phyloP scores from a whole-genome alignment of 805 yeast species.

The Saccharomycopsis fodiens region DNA sequence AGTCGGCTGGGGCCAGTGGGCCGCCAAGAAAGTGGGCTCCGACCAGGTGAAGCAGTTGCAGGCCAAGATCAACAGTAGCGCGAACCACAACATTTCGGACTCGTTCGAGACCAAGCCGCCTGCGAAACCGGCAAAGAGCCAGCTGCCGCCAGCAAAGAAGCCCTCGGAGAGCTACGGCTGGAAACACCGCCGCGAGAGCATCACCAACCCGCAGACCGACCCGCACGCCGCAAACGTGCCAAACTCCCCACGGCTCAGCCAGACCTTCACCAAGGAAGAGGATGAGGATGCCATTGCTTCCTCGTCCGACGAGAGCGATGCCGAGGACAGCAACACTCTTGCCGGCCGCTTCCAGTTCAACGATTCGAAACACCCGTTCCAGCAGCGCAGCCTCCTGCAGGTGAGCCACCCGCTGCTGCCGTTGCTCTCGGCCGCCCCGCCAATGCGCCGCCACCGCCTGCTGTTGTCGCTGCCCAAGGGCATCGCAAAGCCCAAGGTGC shows the following conservation, averaged over 20 bases:
- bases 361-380: constrained; percentile 10
- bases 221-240: constrained; percentile 25
- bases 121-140: background rate
- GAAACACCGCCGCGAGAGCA: constrained; percentile 18
- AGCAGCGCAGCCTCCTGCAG: constrained; percentile 16
- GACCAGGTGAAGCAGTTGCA: constrained; percentile 25
- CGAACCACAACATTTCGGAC: constrained; percentile 10
- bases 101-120: background rate
- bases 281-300: constrained; percentile 32
- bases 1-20: constrained; percentile 99
- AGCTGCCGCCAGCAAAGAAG: constrained; percentile 10
- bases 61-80: constrained; percentile 15
- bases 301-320: constrained; percentile 26
- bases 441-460: constrained; percentile 15
- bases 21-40: constrained; percentile 48
- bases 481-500: constrained; percentile 5
- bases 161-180: constrained; percentile 20
- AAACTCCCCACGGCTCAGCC: constrained; percentile 10
- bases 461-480: constrained; percentile 9
- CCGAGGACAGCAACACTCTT: constrained; percentile 8
- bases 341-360: constrained; percentile 18
- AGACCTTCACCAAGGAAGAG: constrained; percentile 24
- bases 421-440: background rate
- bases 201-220: constrained; percentile 9
- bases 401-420: constrained; percentile 7